A percentile compares a stretch with the other conserved stretches of the same genome.
These are phyloP conservation scores for Echeveria elegans DNA, from an alignment of 164 flowering plant species.

Conservation along the genomic window DNA sequence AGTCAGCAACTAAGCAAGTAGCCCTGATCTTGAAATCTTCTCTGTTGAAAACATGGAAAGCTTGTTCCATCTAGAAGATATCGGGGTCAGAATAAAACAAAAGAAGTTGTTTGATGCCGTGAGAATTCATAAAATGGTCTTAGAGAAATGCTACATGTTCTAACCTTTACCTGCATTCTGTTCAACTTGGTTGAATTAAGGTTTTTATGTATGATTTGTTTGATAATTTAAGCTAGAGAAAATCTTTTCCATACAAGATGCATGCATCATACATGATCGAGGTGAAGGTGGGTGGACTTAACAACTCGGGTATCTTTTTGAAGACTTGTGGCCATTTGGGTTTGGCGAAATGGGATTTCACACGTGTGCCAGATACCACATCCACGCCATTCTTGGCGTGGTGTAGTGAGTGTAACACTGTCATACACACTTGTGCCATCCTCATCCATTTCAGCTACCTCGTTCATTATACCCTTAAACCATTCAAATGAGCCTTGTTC, in stretches of 20 bases:
- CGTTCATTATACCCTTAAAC: too few relatives aligned
- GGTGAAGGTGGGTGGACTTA: too few relatives aligned
- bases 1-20: neutral
- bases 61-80: neutral
- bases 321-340: too few relatives aligned
- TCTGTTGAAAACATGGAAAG: neutral
- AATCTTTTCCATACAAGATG: neutral
- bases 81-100: neutral
- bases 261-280: too few relatives aligned
- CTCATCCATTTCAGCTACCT: too few relatives aligned
- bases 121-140: neutral
- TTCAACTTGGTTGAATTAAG: neutral
- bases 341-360: too few relatives aligned
- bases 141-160: neutral
- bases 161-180: neutral
- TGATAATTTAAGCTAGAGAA: neutral
- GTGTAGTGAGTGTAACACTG: too few relatives aligned
- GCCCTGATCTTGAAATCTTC: neutral
- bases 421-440: too few relatives aligned
- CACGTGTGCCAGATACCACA: too few relatives aligned
- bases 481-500: too few relatives aligned
- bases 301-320: too few relatives aligned
- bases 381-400: too few relatives aligned
- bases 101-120: neutral
- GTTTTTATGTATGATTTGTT: neutral